Percentiles rank a stretch among this genome's conserved stretches.
Conservation (phyloP, 2,329 filamentous ascomycete species). For the Corinectria fuckeliana region DNA sequence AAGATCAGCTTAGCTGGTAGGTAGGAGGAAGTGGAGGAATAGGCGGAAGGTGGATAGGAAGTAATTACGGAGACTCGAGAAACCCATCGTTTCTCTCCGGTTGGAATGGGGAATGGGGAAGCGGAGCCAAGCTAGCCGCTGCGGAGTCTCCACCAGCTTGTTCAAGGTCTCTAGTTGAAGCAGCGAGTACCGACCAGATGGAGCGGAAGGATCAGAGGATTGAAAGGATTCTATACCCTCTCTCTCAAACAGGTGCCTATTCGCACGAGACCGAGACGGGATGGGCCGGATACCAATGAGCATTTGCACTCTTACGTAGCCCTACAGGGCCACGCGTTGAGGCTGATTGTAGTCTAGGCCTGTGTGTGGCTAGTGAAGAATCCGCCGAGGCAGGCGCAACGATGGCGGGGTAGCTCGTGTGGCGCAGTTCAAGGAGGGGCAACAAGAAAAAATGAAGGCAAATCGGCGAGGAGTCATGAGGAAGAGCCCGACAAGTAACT, state of each 20-base stretch:
- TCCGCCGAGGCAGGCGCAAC: not conserved
- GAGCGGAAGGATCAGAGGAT: not conserved
- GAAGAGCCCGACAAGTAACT: not conserved
- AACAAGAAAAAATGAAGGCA: slow-evolving; percentile 7
- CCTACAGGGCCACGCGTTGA: slow-evolving; percentile 18
- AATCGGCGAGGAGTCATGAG: slow-evolving; percentile 13
- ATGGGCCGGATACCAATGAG: too few relatives aligned
- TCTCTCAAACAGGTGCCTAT: not conserved
- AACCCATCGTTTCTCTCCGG: too few relatives aligned
- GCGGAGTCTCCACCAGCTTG: too few relatives aligned
- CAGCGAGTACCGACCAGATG: not conserved
- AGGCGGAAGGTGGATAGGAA: not conserved
- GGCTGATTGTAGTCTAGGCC: slow-evolving; percentile 6
- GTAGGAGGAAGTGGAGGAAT: not conserved
- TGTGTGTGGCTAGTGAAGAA: not conserved
- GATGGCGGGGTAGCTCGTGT: slow-evolving; percentile 17
- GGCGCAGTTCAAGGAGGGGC: slow-evolving; percentile 16
- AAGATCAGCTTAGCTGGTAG: slow-evolving; percentile 17
- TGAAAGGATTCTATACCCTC: too few relatives aligned
- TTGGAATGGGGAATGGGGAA: too few relatives aligned
- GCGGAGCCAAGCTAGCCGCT: too few relatives aligned
- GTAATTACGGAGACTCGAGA: not conserved
- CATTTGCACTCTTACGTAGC: too few relatives aligned
- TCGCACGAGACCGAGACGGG: not conserved
- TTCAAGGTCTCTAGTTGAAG: not conserved